Base-by-base conservation (phyloP, 1,139 yeast genomes). In the Groenewaldozyma auringiensis region DNA sequence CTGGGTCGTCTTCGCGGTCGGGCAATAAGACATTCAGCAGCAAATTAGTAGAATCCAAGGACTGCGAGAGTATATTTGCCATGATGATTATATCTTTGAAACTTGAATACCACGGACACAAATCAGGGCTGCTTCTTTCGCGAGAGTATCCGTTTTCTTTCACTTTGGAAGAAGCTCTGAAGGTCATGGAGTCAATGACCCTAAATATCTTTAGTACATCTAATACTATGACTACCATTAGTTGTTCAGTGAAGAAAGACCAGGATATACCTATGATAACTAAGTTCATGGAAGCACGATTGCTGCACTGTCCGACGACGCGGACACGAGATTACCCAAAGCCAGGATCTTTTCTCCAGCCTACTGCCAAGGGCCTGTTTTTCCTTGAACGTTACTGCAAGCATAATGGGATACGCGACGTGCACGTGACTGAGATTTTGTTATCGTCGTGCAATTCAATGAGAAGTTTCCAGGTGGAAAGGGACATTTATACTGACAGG, bases 311-410 rank as follows among this genome's bases (percentile, higher is more conserved):
- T 21, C 96, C 95, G 0, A 75, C 76, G 4, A 89, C 83, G 53
- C 70, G 94, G 0, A 58, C 62, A 1, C 47, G 57, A 6, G 41
- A 47, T 20, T 48, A 47, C 9, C 47, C 53, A 16, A 49, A 53
- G 11, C 41, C 37, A 1, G 45, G 51, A 13, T 47, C 47, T 3
- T 32, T 51, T 22, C 60, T 88, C 32, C 97, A 89, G 57, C 95
- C 96, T 3, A 87, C 97, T 0, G 92, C 97, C 0, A 92, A 92
- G 59, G 98, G 97, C 1, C 77, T 87, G 3, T 80, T 88, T 0
- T 61, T 87, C 0, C 64, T 89, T 1, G 77, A 76, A 43, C 68
- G 72, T 11, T 87, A 81, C 59, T 79, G 83, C 51, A 67, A 68
- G 44, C 72, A 69, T 38, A 66, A 75, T 44, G 94, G 92, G 0